phyloP scores from a whole-genome alignment of 306 rosid genomes.

The Glycine tomentella region DNA sequence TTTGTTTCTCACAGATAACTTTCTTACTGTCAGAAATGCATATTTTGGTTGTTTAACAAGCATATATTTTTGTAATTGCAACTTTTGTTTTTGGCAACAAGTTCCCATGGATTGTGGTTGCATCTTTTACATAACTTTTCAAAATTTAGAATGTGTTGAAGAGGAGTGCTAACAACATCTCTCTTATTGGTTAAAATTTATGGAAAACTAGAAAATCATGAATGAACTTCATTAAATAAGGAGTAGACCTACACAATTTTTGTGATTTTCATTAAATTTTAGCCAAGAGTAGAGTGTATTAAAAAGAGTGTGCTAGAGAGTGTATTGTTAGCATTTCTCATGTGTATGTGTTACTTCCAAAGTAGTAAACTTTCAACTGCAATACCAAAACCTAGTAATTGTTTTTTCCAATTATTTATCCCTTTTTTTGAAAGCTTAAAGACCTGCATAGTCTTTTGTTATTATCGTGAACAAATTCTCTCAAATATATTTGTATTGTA shows the following conservation, averaged over 20 bases:
- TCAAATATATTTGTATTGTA: constrained; percentile 31
- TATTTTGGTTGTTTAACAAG: background rate
- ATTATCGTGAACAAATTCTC: constrained; percentile 35
- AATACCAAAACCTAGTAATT: background rate
- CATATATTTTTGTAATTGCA: background rate
- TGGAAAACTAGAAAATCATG: background rate
- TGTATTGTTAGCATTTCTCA: background rate
- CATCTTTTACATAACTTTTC: constrained; percentile 27
- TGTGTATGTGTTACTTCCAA: background rate
- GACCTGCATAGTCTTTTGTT: constrained; percentile 11
- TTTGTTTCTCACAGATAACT: constrained; percentile 28
- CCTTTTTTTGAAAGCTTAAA: constrained; percentile 14
- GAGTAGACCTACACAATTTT: background rate
- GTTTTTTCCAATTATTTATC: background rate
- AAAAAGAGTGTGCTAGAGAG: background rate
- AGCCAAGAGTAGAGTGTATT: background rate
- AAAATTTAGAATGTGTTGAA: constrained; percentile 23
- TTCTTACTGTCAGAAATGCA: constrained; percentile 6
- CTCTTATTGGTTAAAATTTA: background rate
- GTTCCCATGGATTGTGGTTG: background rate
- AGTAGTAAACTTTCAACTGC: constrained; percentile 23
- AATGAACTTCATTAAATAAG: background rate
- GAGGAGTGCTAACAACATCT: background rate
- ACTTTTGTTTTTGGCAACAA: constrained; percentile 37
- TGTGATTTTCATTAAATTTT: background rate